phyloP scores from a whole-genome alignment of 2,329 filamentous ascomycete species.

The Macrophomina pseudophaseolina region DNA sequence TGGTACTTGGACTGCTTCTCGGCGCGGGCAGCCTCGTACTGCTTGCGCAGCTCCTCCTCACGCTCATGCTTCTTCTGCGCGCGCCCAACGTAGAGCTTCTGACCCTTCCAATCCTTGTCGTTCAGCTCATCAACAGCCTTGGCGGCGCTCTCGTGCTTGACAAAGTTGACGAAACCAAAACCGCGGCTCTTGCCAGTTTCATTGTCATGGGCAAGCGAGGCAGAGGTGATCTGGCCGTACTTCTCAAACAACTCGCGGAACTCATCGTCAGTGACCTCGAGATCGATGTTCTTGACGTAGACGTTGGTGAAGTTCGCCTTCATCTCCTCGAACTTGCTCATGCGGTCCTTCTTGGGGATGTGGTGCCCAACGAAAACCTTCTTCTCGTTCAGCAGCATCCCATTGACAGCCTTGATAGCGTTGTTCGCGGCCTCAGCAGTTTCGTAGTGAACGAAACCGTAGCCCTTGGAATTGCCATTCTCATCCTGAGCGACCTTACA shows the following conservation, averaged over 20 bases:
- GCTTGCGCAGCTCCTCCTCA: conserved; percentile 98
- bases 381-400: conserved; percentile 99
- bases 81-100: conserved; percentile 96
- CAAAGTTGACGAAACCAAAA: conserved; percentile 96
- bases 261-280: conserved; percentile 86
- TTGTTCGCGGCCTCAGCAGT: conserved; percentile 95
- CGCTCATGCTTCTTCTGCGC: conserved; percentile 99
- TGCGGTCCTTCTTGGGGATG: conserved; percentile 99
- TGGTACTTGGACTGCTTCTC: conserved; percentile 99
- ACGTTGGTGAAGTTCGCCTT: conserved; percentile 99
- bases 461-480: conserved; percentile 94
- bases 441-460: conserved; percentile 99
- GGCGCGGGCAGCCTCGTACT: conserved; percentile 94
- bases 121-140: conserved; percentile 92
- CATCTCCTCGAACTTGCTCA: conserved; percentile 99
- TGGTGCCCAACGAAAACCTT: conserved; percentile 99
- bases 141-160: conserved; percentile 84
- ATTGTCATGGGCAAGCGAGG: conserved; percentile 84
- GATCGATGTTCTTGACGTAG: conserved; percentile 97
- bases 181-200: conserved; percentile 90
- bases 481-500: conserved; percentile 99
- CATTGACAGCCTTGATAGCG: conserved; percentile 99
- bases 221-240: conserved; percentile 93
- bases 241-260: conserved; percentile 93
- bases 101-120: conserved; percentile 86